Evolutionary conservation across 176 grass and related monocot genomes (phyloP).

Genomic region (Alopecurus myosuroides): DNA sequence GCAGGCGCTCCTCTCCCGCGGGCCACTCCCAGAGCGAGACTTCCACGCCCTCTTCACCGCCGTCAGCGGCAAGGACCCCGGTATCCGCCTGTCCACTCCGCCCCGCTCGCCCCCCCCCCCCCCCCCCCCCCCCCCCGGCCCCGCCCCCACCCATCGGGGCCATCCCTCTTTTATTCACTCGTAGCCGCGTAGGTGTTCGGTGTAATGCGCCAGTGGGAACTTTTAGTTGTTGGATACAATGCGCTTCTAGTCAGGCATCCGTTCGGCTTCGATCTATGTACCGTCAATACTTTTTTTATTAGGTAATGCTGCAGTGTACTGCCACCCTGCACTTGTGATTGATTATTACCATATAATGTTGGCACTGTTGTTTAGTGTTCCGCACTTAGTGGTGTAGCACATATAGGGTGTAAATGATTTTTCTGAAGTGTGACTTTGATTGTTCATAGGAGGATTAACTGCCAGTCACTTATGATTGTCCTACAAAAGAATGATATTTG

Average conservation of each 20-base stretch:
- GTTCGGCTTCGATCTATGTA: background rate
- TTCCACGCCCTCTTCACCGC: constrained; percentile 53
- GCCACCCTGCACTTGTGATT: background rate
- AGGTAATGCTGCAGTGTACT: background rate
- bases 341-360: background rate
- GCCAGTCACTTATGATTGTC: background rate
- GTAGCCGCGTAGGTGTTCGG: constrained; percentile 10
- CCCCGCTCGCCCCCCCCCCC: background rate
- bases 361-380: background rate
- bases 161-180: background rate
- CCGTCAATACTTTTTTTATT: background rate
- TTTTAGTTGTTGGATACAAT: background rate
- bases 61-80: constrained; percentile 57
- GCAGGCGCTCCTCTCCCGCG: constrained; percentile 64
- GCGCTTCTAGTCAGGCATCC: background rate
- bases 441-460: background rate
- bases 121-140: background rate
- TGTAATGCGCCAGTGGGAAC: background rate
- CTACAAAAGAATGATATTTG: background rate
- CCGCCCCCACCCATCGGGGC: background rate
- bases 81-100: background rate
- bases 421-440: background rate
- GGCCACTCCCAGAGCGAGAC: constrained; percentile 47
- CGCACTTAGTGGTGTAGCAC: background rate
- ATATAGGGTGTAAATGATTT: background rate